Conservation (phyloP, 805 yeast species). For the Danielia oregonensis region DNA sequence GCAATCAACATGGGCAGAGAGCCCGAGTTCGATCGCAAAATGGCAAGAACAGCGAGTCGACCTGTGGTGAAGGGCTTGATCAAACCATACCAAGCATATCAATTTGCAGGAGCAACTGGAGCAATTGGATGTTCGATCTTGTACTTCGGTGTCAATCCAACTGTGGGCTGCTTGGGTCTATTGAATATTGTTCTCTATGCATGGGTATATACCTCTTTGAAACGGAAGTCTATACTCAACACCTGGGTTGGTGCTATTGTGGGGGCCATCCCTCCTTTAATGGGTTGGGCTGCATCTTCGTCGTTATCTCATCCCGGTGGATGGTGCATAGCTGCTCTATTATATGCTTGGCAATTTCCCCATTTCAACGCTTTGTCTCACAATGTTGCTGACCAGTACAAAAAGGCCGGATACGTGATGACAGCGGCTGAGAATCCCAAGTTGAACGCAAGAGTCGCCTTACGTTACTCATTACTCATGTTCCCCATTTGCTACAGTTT, state of each 20-base stretch:
- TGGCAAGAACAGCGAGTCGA: conserved; percentile 84
- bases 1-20: conserved; percentile 97
- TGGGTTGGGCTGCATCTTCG: conserved; percentile 96
- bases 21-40: conserved; percentile 79
- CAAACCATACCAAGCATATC: conserved; percentile 71
- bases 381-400: conserved; percentile 82
- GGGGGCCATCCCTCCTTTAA: conserved; percentile 96
- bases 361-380: conserved; percentile 93
- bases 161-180: conserved; percentile 78
- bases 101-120: conserved; percentile 77
- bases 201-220: conserved; percentile 88
- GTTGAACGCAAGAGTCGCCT: conserved; percentile 88
- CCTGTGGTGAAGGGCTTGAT: conserved; percentile 87
- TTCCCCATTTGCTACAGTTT: conserved; percentile 88
- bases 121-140: conserved; percentile 64
- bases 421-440: conserved; percentile 90
- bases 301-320: conserved; percentile 83
- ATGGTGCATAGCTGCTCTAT: conserved; percentile 85
- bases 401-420: conserved; percentile 96
- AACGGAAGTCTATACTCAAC: conserved; percentile 77
- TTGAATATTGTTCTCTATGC: conserved; percentile 79
- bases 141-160: conserved; percentile 78
- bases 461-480: conserved; percentile 88
- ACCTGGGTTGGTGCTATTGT: conserved; percentile 99
- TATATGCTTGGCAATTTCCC: conserved; percentile 98